Evolutionary conservation across 495 filamentous ascomycete species (phyloP), one percentile per base, ranked within the genome.

Genomic region (Tuber magnatum): DNA sequence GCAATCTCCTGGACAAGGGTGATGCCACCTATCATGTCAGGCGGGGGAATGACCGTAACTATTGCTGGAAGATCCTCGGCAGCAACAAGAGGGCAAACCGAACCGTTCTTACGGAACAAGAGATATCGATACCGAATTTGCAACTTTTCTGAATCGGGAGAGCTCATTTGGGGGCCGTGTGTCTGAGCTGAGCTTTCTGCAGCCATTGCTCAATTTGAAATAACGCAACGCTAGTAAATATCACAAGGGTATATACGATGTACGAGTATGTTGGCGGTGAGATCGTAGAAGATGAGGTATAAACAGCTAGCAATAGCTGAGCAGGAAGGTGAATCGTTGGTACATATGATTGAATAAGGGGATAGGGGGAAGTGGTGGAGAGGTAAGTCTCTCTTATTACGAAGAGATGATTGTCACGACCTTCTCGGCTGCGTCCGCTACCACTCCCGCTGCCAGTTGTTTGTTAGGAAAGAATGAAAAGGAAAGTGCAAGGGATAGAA

Each of bases 1-100:
- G 72, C 38, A 56, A 79, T 79, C 75, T 75, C 76, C 70, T 79
- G 73, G 75, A 79, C 43, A 38, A 75, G 61, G 65, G 77, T 65
- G 56, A 79, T 71, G 70, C 46, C 70, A 12, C 40, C 35, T 48
- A 51, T 39, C 56, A 46, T 68, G 32, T 72, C 43, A 12, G 71
- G 48, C 39, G 71, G 71, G 40, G 77, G 76, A 42, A 78, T 76
- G 46, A 79, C 77, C 6, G 76, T 75, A 51, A 73, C n/a, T 16
- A 68, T 48, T 51, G 69, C 28, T 18, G 76, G 76, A 38, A 79
- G 76, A 68, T 75, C 51, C 44, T 74, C 61, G 70, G 56, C 41
- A 46, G 77, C 69, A 48, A 78, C 56, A 20, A 79, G 72, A 44
- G 77, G 76, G 18, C 72, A 48, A 42, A 79, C n/a, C 24, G 76